A percentile compares a stretch with the other conserved stretches of the same genome.
phyloP scores from a whole-genome alignment of 139 green algal species.

The Gonium pectorale region DNA sequence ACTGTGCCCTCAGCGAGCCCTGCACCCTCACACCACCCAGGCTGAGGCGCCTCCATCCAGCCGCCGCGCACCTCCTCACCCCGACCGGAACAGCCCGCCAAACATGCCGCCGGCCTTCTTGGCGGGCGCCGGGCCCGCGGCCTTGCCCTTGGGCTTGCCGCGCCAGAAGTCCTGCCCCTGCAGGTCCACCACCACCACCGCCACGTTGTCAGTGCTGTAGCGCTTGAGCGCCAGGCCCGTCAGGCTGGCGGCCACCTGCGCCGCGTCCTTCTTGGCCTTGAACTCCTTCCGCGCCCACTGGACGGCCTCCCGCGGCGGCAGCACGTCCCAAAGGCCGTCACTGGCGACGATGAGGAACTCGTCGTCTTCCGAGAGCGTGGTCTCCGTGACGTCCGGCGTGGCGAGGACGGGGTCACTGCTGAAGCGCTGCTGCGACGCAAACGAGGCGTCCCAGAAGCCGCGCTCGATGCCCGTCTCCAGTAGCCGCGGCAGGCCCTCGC shows the following conservation, averaged over 20 bases:
- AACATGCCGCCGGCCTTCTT: slow-evolving; percentile 16
- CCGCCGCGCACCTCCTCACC: too few relatives aligned
- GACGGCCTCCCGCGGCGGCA: slow-evolving; percentile 60
- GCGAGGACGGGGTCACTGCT: slow-evolving; percentile 68
- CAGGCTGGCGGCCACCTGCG: slow-evolving; percentile 61
- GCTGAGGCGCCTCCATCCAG: too few relatives aligned
- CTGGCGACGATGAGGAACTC: slow-evolving; percentile 75
- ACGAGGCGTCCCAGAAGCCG: slow-evolving; percentile 41
- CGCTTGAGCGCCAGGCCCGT: slow-evolving; percentile 69
- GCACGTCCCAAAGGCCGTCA: slow-evolving; percentile 75
- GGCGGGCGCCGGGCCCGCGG: neutral
- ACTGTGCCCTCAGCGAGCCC: too few relatives aligned
- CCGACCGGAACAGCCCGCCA: slow-evolving; percentile 2
- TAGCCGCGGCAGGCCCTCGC: slow-evolving; percentile 56
- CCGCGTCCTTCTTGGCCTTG: slow-evolving; percentile 36
- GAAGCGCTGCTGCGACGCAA: slow-evolving; percentile 58
- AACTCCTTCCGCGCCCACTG: slow-evolving; percentile 53
- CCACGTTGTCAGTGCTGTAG: slow-evolving; percentile 74
- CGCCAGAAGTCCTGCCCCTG: slow-evolving; percentile 46
- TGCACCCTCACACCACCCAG: too few relatives aligned
- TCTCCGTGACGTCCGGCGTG: slow-evolving; percentile 62
- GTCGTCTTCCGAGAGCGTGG: slow-evolving; percentile 47
- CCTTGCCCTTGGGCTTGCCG: neutral
- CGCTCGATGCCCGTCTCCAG: slow-evolving; percentile 60
- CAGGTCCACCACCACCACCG: slow-evolving; percentile 68